A percentile compares a stretch with the other conserved stretches of the same genome.
These are phyloP conservation scores for Cladobotryum mycophilum DNA, from an alignment of 2,329 filamentous ascomycete species.

Conservation along the genomic window DNA sequence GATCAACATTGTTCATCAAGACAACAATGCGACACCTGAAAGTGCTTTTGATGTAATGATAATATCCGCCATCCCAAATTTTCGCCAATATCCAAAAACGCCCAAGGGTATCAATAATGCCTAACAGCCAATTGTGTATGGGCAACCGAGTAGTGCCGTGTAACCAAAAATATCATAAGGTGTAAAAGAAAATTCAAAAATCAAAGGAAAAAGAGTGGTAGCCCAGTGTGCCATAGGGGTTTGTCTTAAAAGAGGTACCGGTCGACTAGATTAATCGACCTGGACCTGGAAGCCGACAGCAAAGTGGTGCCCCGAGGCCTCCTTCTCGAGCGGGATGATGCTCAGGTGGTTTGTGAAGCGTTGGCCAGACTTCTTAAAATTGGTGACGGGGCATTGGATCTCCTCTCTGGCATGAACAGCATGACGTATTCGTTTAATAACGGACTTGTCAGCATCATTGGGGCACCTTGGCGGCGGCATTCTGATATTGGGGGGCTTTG, in stretches of 20 bases:
- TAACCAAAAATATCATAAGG: no score
- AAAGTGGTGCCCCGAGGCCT: constrained; percentile 59
- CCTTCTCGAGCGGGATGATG: constrained; percentile 74
- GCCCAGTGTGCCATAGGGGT: no score
- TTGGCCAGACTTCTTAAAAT: constrained; percentile 76
- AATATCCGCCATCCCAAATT: background rate
- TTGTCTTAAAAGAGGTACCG: background rate
- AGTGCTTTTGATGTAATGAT: no score
- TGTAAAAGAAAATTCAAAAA: no score
- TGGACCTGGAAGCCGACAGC: constrained; percentile 79
- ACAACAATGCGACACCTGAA: no score
- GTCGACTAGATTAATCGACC: constrained; percentile 32
- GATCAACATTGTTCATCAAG: no score
- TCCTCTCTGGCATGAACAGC: constrained; percentile 41
- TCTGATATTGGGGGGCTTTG: constrained; percentile 58
- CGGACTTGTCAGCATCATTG: constrained; percentile 35
- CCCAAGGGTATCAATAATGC: background rate
- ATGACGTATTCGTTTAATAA: constrained; percentile 48
- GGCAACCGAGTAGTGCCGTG: no score
- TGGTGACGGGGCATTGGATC: constrained; percentile 54
- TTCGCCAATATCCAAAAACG: background rate
- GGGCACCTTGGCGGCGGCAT: background rate
- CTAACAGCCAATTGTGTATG: background rate
- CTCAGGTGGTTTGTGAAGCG: constrained; percentile 75
- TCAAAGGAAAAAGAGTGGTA: no score